phyloP scores from a whole-genome alignment of 2,329 filamentous ascomycete genomes.

The Tolypocladium nubicola region DNA sequence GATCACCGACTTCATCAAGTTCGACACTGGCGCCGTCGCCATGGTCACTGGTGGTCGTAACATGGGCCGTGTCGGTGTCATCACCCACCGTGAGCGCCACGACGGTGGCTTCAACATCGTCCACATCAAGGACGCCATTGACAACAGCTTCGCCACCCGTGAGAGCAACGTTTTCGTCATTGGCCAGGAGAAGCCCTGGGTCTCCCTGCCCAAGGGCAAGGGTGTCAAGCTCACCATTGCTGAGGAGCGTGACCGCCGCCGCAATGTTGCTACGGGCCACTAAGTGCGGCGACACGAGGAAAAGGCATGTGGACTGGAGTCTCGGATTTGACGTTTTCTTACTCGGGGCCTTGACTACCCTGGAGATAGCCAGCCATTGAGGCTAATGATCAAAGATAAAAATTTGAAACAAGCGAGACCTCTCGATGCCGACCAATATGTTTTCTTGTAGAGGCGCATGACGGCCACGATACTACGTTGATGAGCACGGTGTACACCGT shows the following conservation, averaged over 20 bases:
- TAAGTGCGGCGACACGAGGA: slow-evolving; percentile 26
- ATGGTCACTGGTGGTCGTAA: slow-evolving; percentile 99
- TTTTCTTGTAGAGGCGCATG: not conserved
- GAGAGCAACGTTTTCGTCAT: slow-evolving; percentile 99
- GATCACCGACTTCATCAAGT: slow-evolving; percentile 96
- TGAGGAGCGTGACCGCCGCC: slow-evolving; percentile 97
- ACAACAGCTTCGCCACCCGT: slow-evolving; percentile 99
- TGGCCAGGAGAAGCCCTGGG: slow-evolving; percentile 96
- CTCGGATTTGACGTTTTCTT: slow-evolving; percentile 28
- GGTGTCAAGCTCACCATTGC: slow-evolving; percentile 99
- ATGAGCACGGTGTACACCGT: not conserved
- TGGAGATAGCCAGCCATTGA: slow-evolving; percentile 24
- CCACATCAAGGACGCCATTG: slow-evolving; percentile 99
- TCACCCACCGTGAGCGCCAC: slow-evolving; percentile 99
- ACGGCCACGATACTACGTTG: not conserved
- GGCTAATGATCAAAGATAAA: slow-evolving; percentile 27
- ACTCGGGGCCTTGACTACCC: slow-evolving; percentile 15
- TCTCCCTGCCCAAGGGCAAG: slow-evolving; percentile 99
- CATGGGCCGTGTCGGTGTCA: slow-evolving; percentile 99
- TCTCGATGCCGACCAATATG: not conserved
- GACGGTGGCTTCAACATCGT: slow-evolving; percentile 99
- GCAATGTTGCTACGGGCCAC: slow-evolving; percentile 49
- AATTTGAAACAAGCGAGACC: not conserved
- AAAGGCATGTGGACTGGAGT: slow-evolving; percentile 28
- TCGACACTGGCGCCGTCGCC: slow-evolving; percentile 95